Evolutionary conservation across 176 grass and related monocot genomes (phyloP), one percentile per base, ranked within the genome.

Genomic region (Dactylis glomerata): DNA sequence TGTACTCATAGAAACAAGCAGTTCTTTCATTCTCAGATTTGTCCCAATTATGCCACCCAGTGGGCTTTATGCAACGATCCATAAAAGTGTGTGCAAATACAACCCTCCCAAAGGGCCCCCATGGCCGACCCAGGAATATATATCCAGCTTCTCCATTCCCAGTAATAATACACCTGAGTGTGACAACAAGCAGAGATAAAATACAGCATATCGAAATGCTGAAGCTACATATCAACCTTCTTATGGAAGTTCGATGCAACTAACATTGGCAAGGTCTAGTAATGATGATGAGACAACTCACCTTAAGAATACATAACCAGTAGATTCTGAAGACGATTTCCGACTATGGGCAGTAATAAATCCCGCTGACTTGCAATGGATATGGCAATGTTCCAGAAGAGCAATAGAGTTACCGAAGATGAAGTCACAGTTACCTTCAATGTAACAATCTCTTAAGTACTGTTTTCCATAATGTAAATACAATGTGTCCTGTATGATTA

Each of bases 1-100:
- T 96, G 88, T 94, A 94, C 82, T 99, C 97, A 75, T 92, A 99
- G 37, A 99, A 99, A 79, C 93, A 99, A 83, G 97, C 91, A 56
- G 83, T 96, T 94, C 90, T 72, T 81, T 99, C 97, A 44, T 99
- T 99, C 79, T 99, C 97, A 11, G 33, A 41, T 87, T 89, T 99
- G 84, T 96, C 93, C 97, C 97, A 99, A 27, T 99, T 99, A 65
- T 99, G 91, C 97, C 97, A 99, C 30, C 97, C 97, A 47, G 85
- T 59, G 74, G 87, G 90, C 66, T 87, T 96, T 76, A 99, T 82
- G 44, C 89, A 94, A 32, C 79, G 73, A 89, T 99, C 97, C 89
- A 99, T 96, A 91, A 92, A 96, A 63, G 97, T 96, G 76, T 94
- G 83, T 47, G 93, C 91, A 91, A 94, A 96, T n/a, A 99, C 90